Base-by-base conservation (phyloP, 169 alveolate genomes). In the Plasmodium yoelii region DNA sequence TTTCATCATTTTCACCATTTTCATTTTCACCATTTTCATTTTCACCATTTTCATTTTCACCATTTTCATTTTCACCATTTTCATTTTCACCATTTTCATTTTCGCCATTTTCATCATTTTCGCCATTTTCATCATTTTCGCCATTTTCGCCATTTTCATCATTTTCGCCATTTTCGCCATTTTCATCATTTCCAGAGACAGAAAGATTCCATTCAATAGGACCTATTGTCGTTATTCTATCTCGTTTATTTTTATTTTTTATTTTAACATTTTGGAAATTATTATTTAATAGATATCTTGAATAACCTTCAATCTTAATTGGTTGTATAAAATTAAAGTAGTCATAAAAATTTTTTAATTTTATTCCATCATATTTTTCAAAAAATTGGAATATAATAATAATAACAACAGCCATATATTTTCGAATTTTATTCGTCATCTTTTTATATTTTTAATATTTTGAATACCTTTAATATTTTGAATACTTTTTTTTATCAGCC, bases 271-370 rank as follows among this genome's bases (percentile, higher is more conserved):
- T 13, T 42, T 22, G 19, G 12, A 77, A 68, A 19, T 28, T 47
- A 18, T 57, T 13, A 47, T 53, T 77, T 63, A 77, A n/a, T 49
- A 64, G 49, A 64, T 77, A 77, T 51, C 63, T 77, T 13, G 88
- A 63, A 55, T 7, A 28, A 13, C 53, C 51, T 15, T 18, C 57
- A 24, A 67, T 63, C 13, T 63, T 49, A 22, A 26, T 42, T 18
- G 88, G 88, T 53, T 77, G 57, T 18, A 77, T 63, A 77, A 77
- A 77, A 77, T 55, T 57, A 10, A 77, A 77, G 8, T 59, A 65
- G 6, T 77, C 88, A 46, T 57, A 13, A 39, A 77, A 24, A 28
- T 60, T 77, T 55, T 47, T 61, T 22, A 77, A 63, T 49, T 64
- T 77, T 64, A 77, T 64, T n/a, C 61, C 75, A 42, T 46, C 80